Base-by-base conservation (phyloP, 192 early-diverging fungal genomes). In the Mortierella claussenii region DNA sequence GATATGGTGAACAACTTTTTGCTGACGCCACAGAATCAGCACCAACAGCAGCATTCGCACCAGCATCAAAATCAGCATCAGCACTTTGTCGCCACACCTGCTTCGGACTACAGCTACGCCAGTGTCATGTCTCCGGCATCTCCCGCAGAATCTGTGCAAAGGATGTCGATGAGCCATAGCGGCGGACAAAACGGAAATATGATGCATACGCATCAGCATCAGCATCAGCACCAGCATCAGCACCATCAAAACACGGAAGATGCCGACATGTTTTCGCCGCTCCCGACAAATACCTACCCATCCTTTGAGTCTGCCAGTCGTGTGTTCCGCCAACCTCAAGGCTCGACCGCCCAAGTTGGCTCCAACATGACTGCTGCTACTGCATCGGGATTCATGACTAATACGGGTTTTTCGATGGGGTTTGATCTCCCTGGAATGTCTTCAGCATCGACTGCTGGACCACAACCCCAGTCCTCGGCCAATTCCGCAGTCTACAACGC, bases 1-100 rank as follows among this genome's bases (percentile, higher is more conserved):
- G 64, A 76, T 17, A 76, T 67, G 64, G 73, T 76, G 12, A 67
- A 30, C 59, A 76, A 67, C 53, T 76, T 67, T 24, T 51, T 76
- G 23, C 28, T 76, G 46, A 33, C 73, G 17, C 64, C 73, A 21
- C 70, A 65, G 3, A 42, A 60, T 0, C 42, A 48, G 4, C 18
- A 44, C 3, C 5, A 23, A 0, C 60, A 63, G 20, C 21, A 46
- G 1, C 36, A 27, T 3, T 2, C 34, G 18, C 45, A 47, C 1
- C 45, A 47, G 20, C 69, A 73, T 23, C 69, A 73, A 11, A 42
- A 61, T 18, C 69, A 73, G 20, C 69, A 63, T 15, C 69, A 73
- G 28, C 61, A 55, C 33, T 60, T 75, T 55, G 71, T 75, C 12
- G 36, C 62, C 13, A 75, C 73, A 4, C 73, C 73, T 2, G 59